phyloP scores from a whole-genome alignment of 179 eudicot genomes.

The Nepenthes alata region DNA sequence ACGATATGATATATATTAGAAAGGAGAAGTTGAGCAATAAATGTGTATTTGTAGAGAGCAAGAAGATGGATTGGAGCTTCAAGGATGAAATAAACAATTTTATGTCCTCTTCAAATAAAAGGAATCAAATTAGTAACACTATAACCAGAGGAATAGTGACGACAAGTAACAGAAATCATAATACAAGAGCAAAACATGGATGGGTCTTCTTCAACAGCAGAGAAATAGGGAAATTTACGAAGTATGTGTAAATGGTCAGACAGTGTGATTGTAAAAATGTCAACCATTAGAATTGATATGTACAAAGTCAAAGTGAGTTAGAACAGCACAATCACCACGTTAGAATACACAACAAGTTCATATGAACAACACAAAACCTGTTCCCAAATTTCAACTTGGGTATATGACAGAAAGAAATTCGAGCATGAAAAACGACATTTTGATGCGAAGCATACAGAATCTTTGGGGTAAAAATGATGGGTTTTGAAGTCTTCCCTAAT shows the following conservation, averaged over 20 bases:
- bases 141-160: neutral
- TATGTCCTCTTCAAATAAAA: neutral
- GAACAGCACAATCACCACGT: neutral
- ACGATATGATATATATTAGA: neutral
- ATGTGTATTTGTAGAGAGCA: neutral
- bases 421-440: neutral
- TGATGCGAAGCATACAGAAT: neutral
- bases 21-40: neutral
- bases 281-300: neutral
- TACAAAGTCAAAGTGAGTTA: neutral
- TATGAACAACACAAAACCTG: neutral
- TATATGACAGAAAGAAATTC: neutral
- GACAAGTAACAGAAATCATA: neutral
- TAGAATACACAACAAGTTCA: neutral
- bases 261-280: neutral
- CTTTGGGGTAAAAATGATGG: neutral
- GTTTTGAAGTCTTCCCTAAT: neutral
- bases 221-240: neutral
- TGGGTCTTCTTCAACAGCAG: neutral
- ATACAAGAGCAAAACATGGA: neutral
- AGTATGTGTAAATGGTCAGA: neutral
- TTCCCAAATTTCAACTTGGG: neutral
- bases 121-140: neutral
- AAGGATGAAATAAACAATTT: neutral
- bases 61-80: neutral